Evolutionary conservation across 106 monocot species (phyloP), one percentile per base, ranked within the genome.

Genomic region (Amphibolis antarctica): DNA sequence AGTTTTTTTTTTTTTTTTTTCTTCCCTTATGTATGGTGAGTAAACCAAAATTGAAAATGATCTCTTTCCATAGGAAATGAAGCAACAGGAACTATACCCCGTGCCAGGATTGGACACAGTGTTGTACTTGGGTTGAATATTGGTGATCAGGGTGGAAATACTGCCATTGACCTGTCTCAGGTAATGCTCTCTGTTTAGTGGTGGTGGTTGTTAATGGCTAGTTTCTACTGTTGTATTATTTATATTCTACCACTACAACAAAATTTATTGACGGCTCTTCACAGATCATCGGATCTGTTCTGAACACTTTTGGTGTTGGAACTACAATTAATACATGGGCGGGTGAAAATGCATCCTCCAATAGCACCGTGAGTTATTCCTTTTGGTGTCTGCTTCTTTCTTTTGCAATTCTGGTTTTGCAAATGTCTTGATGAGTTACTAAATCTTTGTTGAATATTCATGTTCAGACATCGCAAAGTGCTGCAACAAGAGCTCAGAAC

Each of bases 201-300:
- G 2, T 1, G 0, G 17, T 64, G 9, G 0, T 22, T 22, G 53
- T 28, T 17, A 18, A 27, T 57, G 0, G 1, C 9, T 56, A 7
- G 36, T 36, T 4, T 36, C 14, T 53, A 42, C 12, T 42, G 27
- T 28, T 36, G 13, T 27, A 3, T 21, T 50, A 42, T 51, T 31
- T 62, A 1, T 7, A 36, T 42, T 31, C 42, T 7, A 17, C 49
- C 12, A 14, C 20, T 30, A 1, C 30, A 44, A 45, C 46, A 12
- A 24, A 49, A 7, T 22, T 13, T 44, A 19, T 45, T 19, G 36
- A 58, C 4, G 56, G 65, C n/a, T 12, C 80, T 56, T 44, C 69
- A 22, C 71, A 92, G 92, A 68, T 81, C 75, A 69, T 92, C 68
- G 86, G 83, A 57, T 69, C 86, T 44, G 68, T 87, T 77, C 54